Base-by-base conservation (phyloP, 2,329 filamentous ascomycete genomes). In the Verticillium longisporum region DNA sequence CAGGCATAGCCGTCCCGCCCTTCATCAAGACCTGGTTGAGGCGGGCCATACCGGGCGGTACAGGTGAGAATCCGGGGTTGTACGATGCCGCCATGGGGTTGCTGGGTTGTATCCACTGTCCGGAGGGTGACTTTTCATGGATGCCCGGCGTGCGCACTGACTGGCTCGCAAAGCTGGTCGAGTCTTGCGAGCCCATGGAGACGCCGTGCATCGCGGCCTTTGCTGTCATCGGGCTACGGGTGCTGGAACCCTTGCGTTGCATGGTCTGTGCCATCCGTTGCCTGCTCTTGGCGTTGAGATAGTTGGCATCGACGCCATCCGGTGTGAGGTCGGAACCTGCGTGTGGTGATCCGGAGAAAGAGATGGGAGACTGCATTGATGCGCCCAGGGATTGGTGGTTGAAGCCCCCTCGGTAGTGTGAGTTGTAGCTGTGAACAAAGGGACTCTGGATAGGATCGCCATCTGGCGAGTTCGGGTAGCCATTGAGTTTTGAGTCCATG, bases 401-500 rank as follows among this genome's bases (percentile, higher is more conserved):
- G 70, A 86, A 83, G 68, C 89, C 87, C 62, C 85, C 84, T 55
- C 89, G 86, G 73, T 92, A 96, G 66, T 92, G 90, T 38, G 82
- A 82, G 75, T 88, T 89, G 78, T 93, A 95, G 70, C 84, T 87
- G 67, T 89, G 85, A 53, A 90, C 84, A 70, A 92, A 97, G 0
- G 94, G 94, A 69, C 92, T 97, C 70, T 96, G 91, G 63, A 97
- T 94, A 6, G 94, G 92, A 59, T 92, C 89, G 59, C 92, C 92
- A 63, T 98, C 94, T 3, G 94, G 93, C 1, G 93, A 97, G 72
- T 91, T 91, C 21, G 94, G 97, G 75, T 90, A 98, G 64, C 91
- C 86, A 70, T 90, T 89, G 70, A 92, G 87, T 61, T 89, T 87
- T 56, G 83, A 78, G 65, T 90, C 87, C 68, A 88, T 83, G 58